These are phyloP conservation scores for Podila clonocystis DNA, from an alignment of 192 early-diverging fungal genomes.

Conservation along the genomic window DNA sequence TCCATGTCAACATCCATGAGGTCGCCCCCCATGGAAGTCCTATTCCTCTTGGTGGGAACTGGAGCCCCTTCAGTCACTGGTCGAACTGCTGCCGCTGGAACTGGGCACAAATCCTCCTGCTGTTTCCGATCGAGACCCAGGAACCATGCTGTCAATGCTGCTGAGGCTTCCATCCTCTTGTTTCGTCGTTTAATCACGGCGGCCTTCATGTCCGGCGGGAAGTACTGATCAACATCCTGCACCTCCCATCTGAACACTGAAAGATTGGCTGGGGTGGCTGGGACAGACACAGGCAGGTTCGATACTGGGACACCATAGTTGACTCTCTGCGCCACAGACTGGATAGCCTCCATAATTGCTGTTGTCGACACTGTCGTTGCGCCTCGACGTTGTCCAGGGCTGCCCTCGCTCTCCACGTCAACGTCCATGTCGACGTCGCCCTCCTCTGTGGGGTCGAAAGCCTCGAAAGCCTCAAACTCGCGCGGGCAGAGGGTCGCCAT, in stretches of 20 bases:
- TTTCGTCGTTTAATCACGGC: slow-evolving; percentile 41
- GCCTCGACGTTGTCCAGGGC: not conserved
- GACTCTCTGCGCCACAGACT: slow-evolving; percentile 32
- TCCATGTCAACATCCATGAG: slow-evolving; percentile 34
- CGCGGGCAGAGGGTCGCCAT: slow-evolving; percentile 30
- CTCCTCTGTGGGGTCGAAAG: not conserved
- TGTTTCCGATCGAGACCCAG: slow-evolving; percentile 31
- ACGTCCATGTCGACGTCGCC: slow-evolving; percentile 17
- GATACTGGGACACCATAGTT: slow-evolving; percentile 41
- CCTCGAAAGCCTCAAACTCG: slow-evolving; percentile 31
- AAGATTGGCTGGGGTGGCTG: slow-evolving; percentile 44
- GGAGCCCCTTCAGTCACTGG: not conserved
- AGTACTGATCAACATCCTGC: slow-evolving; percentile 51
- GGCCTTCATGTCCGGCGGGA: slow-evolving; percentile 57
- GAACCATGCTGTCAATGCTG: slow-evolving; percentile 48
- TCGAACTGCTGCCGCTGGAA: not conserved
- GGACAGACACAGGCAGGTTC: slow-evolving; percentile 9
- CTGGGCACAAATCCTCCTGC: slow-evolving; percentile 33
- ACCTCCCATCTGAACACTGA: slow-evolving; percentile 64
- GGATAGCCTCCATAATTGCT: slow-evolving; percentile 43
- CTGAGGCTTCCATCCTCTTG: slow-evolving; percentile 47
- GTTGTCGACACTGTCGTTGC: slow-evolving; percentile 20
- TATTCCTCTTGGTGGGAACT: not conserved
- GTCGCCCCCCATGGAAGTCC: slow-evolving; percentile 1
- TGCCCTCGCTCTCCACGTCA: not conserved